Evolutionary conservation across 345 rosid genomes (phyloP).

Genomic region (Pugionium cornutum): DNA sequence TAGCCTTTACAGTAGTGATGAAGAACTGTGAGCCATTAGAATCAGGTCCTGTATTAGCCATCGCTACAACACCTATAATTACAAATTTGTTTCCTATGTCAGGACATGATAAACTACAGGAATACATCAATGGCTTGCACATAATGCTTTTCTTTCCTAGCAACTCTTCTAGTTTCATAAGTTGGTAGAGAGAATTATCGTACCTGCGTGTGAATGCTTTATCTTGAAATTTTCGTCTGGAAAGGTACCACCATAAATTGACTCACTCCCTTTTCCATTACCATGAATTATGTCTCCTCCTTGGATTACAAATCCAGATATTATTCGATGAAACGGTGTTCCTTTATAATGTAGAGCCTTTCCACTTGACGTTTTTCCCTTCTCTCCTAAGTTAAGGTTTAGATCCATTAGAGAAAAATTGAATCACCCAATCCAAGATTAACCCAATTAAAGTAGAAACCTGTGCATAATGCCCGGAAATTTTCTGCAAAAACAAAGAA

Average conservation of each 20-base stretch:
- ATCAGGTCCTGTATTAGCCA: slow-evolving; percentile 92
- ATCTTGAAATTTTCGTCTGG: slow-evolving; percentile 90
- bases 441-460: slow-evolving; percentile 44
- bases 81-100: slow-evolving; percentile 15
- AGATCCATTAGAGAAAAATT: not conserved
- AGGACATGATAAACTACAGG: slow-evolving; percentile 5
- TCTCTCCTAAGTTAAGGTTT: slow-evolving; percentile 56
- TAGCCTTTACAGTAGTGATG: slow-evolving; percentile 87
- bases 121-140: not conserved
- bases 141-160: not conserved
- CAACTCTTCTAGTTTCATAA: not conserved
- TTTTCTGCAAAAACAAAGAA: slow-evolving; percentile 64
- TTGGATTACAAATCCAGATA: slow-evolving; percentile 93
- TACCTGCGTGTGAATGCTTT: slow-evolving; percentile 89
- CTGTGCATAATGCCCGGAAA: slow-evolving; percentile 96
- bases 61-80: slow-evolving; percentile 74
- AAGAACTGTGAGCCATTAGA: slow-evolving; percentile 97
- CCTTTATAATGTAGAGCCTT: slow-evolving; percentile 78
- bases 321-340: slow-evolving; percentile 84
- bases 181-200: slow-evolving; percentile 1
- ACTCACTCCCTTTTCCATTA: slow-evolving; percentile 80
- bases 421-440: slow-evolving; percentile 1
- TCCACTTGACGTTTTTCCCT: slow-evolving; percentile 58
- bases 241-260: slow-evolving; percentile 79
- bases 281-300: slow-evolving; percentile 81